Base-by-base conservation (phyloP, 495 filamentous ascomycete genomes). In the Aspergillus ostianus region DNA sequence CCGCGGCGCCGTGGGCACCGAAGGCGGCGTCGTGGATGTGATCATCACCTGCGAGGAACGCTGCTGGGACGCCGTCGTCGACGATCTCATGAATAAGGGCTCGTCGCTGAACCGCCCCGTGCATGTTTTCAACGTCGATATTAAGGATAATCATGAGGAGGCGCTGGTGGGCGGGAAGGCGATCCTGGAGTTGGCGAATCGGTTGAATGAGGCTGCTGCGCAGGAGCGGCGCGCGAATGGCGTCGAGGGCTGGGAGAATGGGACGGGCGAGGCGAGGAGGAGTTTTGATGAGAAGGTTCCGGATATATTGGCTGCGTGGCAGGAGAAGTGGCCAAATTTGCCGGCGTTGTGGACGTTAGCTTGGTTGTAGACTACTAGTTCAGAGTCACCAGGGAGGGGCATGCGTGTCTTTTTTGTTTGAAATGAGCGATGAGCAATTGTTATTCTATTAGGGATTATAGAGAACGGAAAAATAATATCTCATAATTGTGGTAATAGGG, bases 41-140 rank as follows among this genome's bases (percentile, higher is more conserved):
- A 93, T 99, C 58, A 90, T 99, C 59, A 99, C 95, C 15, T 99
- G 95, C 68, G 95, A 99, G 71, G 95, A 99, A 73, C 82, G 93
- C 49, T 99, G 95, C 71, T 99, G 94, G 91, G 95, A 99, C 76
- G 93, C 95, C 41, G 94, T 99, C 47, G 84, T 99, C 7, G 95
- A 99, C 63, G 92, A 99, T 69, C 78, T 99, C 52, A 83, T 93
- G 47, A 90, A 85, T 61, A 84, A 95, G 61, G 93, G 92, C 12
- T 84, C 87, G 0, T 84, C 85, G 6, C 79, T 98, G 23, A 98
- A 98, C 73, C 80, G 90, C 10, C 92, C 93, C 0, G 93, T 99
- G 10, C 94, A 99, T 70, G 88, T 99, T 57, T 92, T 99, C 77
- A 98, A 97, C 68, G 87, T 99, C 52, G 94, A 97, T 72, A 98